Evolutionary conservation across 768 basidiomycete species (phyloP).

Genomic region (Sarcodon sp.): DNA sequence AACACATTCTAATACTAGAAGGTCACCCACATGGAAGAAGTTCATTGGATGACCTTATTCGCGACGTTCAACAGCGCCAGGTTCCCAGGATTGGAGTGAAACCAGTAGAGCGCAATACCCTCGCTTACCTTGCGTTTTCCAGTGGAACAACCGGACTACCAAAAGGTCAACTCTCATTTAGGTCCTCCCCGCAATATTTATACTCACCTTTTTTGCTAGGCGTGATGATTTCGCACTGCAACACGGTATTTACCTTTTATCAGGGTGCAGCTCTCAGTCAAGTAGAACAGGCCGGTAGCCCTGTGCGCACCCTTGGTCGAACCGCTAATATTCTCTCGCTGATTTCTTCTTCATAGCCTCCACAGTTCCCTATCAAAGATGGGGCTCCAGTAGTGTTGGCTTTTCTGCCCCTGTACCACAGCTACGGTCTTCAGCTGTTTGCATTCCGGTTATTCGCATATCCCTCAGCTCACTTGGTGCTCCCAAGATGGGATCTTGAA

Average conservation of each 20-base stretch:
- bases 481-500: conserved; percentile 51
- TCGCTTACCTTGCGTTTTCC: conserved; percentile 65
- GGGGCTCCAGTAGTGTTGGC: conserved; percentile 34
- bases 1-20: conserved; percentile 34
- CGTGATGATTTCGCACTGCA: conserved; percentile 16
- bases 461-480: conserved; percentile 35
- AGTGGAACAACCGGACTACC: conserved; percentile 71
- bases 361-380: conserved; percentile 16
- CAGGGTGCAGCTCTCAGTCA: conserved; percentile 3
- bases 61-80: conserved; percentile 20
- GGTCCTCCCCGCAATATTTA: neutral
- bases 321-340: neutral
- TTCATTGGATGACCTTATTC: conserved; percentile 32
- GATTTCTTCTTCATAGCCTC: neutral
- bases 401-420: conserved; percentile 58
- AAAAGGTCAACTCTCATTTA: conserved; percentile 34
- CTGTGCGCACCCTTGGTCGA: neutral
- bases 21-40: conserved; percentile 26
- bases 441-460: conserved; percentile 32
- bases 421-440: conserved; percentile 44
- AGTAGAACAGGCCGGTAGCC: neutral
- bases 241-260: conserved; percentile 7
- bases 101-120: conserved; percentile 33
- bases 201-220: conserved; percentile 5
- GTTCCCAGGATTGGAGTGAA: conserved; percentile 28